These are phyloP conservation scores for Nepenthes gracilis DNA, from an alignment of 148 eudicot genomes.

Conservation along the genomic window DNA sequence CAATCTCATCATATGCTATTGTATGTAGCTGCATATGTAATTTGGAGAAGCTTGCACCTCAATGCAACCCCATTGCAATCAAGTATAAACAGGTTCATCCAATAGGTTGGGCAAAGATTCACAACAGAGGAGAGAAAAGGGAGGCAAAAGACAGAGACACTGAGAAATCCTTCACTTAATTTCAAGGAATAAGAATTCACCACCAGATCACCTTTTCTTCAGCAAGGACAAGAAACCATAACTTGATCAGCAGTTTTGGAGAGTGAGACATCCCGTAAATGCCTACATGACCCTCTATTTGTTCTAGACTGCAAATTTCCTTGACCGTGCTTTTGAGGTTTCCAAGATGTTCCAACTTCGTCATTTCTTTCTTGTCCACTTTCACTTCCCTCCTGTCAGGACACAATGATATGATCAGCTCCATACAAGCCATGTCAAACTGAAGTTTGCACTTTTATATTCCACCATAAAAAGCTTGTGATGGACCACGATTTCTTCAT, in stretches of 20 bases:
- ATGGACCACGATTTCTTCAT: no score
- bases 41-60: no score
- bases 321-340: conserved; percentile 64
- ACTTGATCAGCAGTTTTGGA: conserved; percentile 40
- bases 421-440: no score
- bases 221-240: conserved; percentile 64
- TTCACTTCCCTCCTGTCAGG: conserved; percentile 5
- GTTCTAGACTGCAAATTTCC: conserved; percentile 39
- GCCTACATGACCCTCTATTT: conserved; percentile 31
- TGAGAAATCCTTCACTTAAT: background rate
- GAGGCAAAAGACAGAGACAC: background rate
- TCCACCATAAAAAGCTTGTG: no score
- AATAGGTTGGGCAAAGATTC: background rate
- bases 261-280: conserved; percentile 26
- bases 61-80: background rate
- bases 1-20: no score
- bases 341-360: conserved; percentile 47
- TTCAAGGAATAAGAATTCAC: conserved; percentile 28
- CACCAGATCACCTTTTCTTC: conserved; percentile 72
- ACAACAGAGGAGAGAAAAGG: background rate
- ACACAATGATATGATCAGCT: no score
- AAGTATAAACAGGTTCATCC: background rate
- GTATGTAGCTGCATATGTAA: no score
- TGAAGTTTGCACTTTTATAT: no score
- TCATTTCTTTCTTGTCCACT: conserved; percentile 96